phyloP scores from a whole-genome alignment of 2,329 filamentous ascomycete species.

The Calonectria henricotiae region DNA sequence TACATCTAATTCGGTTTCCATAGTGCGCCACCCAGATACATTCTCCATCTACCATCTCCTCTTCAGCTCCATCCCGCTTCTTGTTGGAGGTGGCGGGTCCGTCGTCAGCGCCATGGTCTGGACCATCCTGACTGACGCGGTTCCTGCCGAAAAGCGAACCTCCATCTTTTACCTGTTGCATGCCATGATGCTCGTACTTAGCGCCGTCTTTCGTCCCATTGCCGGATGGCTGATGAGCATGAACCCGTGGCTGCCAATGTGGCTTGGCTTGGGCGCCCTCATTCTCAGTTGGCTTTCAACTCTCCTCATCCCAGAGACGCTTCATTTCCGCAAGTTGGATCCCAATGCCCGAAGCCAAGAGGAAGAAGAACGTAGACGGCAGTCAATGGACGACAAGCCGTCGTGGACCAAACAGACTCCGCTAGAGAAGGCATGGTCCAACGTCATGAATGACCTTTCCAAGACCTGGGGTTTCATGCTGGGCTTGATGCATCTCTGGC shows the following conservation, averaged over 20 bases:
- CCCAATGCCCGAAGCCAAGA: conserved; percentile 45
- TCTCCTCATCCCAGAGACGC: conserved; percentile 63
- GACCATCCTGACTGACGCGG: conserved; percentile 63
- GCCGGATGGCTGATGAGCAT: conserved; percentile 60
- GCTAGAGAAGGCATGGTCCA: conserved; percentile 50
- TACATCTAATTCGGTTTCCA: neutral
- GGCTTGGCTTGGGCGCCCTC: conserved; percentile 55
- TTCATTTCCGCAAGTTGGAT: conserved; percentile 54
- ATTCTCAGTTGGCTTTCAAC: conserved; percentile 53
- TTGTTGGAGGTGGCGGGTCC: conserved; percentile 62
- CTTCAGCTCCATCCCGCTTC: conserved; percentile 54
- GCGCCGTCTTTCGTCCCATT: conserved; percentile 60
- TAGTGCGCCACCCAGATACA: conserved; percentile 58
- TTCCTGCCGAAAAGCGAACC: conserved; percentile 59
- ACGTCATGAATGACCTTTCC: conserved; percentile 51
- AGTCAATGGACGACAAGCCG: conserved; percentile 1
- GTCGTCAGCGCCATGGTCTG: conserved; percentile 63
- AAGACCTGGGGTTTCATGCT: conserved; percentile 61
- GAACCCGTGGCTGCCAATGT: conserved; percentile 61
- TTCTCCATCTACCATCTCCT: conserved; percentile 61
- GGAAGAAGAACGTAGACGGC: neutral
- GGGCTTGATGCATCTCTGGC: conserved; percentile 51
- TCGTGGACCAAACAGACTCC: conserved; percentile 38
- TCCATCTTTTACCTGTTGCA: conserved; percentile 61
- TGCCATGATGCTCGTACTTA: conserved; percentile 59